phyloP scores from a whole-genome alignment of 768 basidiomycete species.

The Bullera alba region DNA sequence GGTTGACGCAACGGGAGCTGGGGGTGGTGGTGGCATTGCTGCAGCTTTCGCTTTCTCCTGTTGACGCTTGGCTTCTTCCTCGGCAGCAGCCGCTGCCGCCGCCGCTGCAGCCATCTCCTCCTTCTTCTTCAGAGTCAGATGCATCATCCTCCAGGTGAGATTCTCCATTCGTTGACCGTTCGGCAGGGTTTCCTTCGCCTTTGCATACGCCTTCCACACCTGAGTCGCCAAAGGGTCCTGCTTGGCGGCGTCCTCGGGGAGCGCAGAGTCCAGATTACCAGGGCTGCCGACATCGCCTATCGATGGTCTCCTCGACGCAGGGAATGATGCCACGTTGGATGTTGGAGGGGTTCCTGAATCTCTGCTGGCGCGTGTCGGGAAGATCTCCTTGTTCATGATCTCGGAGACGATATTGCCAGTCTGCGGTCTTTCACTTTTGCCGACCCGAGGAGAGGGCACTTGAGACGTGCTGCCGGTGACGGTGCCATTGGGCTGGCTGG shows the following conservation, averaged over 20 bases:
- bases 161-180: conserved; percentile 97
- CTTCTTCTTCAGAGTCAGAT: conserved; percentile 75
- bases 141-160: conserved; percentile 98
- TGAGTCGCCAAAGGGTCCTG: conserved; percentile 90
- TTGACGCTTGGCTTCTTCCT: conserved; percentile 2
- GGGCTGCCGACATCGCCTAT: conserved; percentile 18
- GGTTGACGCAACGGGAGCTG: background rate
- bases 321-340: conserved; percentile 8
- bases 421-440: background rate
- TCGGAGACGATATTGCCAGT: conserved; percentile 26
- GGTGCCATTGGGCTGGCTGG: background rate
- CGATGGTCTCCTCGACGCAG: conserved; percentile 22
- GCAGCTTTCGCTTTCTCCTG: conserved; percentile 10
- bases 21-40: background rate
- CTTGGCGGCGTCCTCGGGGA: conserved; percentile 41
- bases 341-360: conserved; percentile 8
- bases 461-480: background rate
- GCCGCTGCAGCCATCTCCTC: conserved; percentile 22
- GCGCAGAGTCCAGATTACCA: conserved; percentile 11
- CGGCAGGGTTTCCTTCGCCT: conserved; percentile 78
- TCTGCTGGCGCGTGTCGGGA: conserved; percentile 19
- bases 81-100: conserved; percentile 8
- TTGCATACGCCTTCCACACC: conserved; percentile 94
- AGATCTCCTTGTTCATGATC: conserved; percentile 42
- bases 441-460: background rate